Base-by-base conservation (phyloP, 2,329 filamentous ascomycete species). In the Phialophora expanda region DNA sequence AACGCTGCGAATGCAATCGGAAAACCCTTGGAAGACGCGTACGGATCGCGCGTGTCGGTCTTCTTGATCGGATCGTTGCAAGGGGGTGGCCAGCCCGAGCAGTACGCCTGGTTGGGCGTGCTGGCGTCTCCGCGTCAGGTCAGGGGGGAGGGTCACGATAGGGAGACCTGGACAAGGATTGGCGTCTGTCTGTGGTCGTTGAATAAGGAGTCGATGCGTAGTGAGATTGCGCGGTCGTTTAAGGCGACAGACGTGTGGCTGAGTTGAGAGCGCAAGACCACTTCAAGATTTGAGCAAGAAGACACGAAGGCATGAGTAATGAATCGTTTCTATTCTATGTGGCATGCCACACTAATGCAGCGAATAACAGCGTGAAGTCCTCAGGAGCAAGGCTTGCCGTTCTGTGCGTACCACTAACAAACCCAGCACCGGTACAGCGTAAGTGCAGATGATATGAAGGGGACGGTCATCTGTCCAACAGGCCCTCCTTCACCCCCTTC, bases 31-130 rank as follows among this genome's bases (percentile, higher is more conserved):
- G 44, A 48, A 48, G 20, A 48, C 20, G 44, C 44, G 11, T 48
- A 48, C 9, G 44, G 44, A 22, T 22, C 44, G 9, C 44, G 44
- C 20, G 20, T 48, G 17, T 48, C 44, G 6, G 44, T 48, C 6
- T 48, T 48, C 44, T 48, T 48, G 44, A 48, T 48, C 17, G 44
- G 44, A 6, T 48, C 44, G 2, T 48, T 48, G 44, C 44, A 48
- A 22, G 44, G 44, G 6, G 44, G 44, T 8, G 20, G 20, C 20
- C 44, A 48, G 17, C 44, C 44, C 9, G 44, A 48, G 6, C 44
- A 48, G 11, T 48, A 48, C 9, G 44, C 44, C 17, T 48, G 44
- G 44, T 7, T 48, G 6, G 44, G 44, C 17, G 44, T 48, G 20
- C 44, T 48, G 17, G 44, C 44, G 20, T 48, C 7, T 48, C 44